Percentiles rank a stretch among this genome's conserved stretches.
Evolutionary conservation across 1,284 basidiomycete genomes (phyloP).

Genomic region (Cerioporus squamosus): DNA sequence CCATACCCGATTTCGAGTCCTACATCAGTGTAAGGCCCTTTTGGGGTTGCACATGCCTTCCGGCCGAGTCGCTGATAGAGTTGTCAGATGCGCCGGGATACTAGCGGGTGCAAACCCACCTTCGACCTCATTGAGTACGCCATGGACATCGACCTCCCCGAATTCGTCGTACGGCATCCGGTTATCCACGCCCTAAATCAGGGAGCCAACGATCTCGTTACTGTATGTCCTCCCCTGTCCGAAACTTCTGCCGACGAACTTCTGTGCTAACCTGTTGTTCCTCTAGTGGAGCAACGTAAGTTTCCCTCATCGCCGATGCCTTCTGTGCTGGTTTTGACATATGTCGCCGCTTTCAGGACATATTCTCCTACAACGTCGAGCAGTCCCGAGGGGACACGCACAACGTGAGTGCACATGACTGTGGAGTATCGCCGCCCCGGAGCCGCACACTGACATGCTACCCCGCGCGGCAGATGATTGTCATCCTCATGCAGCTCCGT

Average conservation of each 20-base stretch:
- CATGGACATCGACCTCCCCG: constrained; percentile 43
- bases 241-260: neutral
- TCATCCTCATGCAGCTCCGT: constrained; percentile 36
- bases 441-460: neutral
- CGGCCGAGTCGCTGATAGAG: neutral
- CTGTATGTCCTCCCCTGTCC: constrained; percentile 19
- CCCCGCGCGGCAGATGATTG: constrained; percentile 30
- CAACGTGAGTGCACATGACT: constrained; percentile 27
- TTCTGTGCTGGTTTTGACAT: neutral
- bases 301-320: neutral
- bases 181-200: constrained; percentile 40
- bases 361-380: constrained; percentile 45
- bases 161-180: constrained; percentile 42
- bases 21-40: constrained; percentile 38
- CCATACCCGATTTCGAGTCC: constrained; percentile 42
- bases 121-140: constrained; percentile 48
- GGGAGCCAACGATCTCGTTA: constrained; percentile 45
- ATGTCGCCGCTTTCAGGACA: constrained; percentile 33
- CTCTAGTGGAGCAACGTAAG: constrained; percentile 44
- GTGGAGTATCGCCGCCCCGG: no score
- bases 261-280: no score
- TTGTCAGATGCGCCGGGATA: constrained; percentile 27
- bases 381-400: constrained; percentile 43
- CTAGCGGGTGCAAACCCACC: constrained; percentile 41
- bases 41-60: neutral